These are phyloP conservation scores for Aphelidium insulamus DNA, from an alignment of 371 early-diverging fungal genomes.

Conservation along the genomic window DNA sequence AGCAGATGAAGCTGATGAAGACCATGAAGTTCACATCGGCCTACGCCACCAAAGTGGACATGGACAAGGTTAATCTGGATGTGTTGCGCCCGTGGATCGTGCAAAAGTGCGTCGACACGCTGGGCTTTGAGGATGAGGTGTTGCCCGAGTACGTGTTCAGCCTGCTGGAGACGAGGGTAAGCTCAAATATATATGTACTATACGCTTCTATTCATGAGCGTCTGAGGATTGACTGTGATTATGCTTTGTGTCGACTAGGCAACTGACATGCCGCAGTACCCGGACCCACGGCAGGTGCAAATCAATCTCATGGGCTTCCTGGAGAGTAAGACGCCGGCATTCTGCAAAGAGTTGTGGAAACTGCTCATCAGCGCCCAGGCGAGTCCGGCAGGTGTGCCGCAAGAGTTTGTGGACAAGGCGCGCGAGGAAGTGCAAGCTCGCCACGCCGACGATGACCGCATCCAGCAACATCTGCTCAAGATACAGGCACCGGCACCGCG, in stretches of 20 bases:
- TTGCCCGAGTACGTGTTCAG: constrained; percentile 61
- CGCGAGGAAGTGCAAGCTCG: constrained; percentile 37
- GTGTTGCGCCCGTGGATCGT: constrained; percentile 68
- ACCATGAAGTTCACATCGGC: constrained; percentile 60
- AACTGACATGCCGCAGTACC: too few species aligned
- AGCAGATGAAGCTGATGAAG: constrained; percentile 58
- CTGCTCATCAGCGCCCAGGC: constrained; percentile 69
- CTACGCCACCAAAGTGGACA: constrained; percentile 43
- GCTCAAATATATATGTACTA: too few species aligned
- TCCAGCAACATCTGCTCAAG: neutral
- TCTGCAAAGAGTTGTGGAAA: constrained; percentile 74
- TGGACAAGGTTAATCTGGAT: constrained; percentile 60
- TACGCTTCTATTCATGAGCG: neutral
- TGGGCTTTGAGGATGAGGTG: constrained; percentile 87
- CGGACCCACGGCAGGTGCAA: constrained; percentile 74
- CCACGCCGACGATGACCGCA: too few species aligned
- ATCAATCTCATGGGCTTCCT: constrained; percentile 88
- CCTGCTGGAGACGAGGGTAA: constrained; percentile 50
- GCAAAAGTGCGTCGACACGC: constrained; percentile 37
- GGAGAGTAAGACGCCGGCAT: constrained; percentile 49
- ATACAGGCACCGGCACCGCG: too few species aligned
- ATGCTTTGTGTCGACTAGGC: neutral
- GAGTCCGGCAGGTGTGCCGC: constrained; percentile 61
- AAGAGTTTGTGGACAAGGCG: constrained; percentile 55
- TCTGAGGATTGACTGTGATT: neutral